Evolutionary conservation across 2,329 filamentous ascomycete species (phyloP).

Genomic region (Alternaria sp.): DNA sequence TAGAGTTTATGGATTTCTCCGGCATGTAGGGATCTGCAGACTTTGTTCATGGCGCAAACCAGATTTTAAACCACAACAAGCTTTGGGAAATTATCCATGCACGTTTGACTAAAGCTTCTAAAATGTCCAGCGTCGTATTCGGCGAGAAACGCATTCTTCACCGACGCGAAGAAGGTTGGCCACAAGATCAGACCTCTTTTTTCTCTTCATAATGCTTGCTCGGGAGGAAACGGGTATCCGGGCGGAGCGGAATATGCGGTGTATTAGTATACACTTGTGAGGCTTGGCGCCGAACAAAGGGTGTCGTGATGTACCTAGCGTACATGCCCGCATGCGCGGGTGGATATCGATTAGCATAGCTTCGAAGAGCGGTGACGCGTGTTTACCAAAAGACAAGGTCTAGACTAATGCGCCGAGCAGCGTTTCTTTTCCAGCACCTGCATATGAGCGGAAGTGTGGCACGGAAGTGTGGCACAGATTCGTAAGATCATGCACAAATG

Average conservation of each 20-base stretch:
- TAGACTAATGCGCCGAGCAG: not conserved
- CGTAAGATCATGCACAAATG: not conserved
- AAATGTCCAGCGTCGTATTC: not conserved
- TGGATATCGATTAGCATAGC: slow-evolving; percentile 5
- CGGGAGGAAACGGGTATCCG: not conserved
- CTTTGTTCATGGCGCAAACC: slow-evolving; percentile 2
- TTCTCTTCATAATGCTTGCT: not conserved
- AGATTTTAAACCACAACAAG: not conserved
- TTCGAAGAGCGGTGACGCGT: slow-evolving; percentile 5
- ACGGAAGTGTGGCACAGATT: slow-evolving; percentile 7
- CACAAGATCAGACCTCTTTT: not conserved
- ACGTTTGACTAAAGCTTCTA: not conserved
- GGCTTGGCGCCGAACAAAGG: slow-evolving; percentile 17
- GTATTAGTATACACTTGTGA: slow-evolving; percentile 4
- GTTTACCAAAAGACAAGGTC: not conserved
- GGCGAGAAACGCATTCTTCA: not conserved
- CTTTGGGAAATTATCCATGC: not conserved
- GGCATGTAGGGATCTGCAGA: not conserved
- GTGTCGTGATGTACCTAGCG: slow-evolving; percentile 6
- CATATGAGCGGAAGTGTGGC: slow-evolving; percentile 4
- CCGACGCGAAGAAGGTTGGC: not conserved
- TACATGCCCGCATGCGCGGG: slow-evolving; percentile 9
- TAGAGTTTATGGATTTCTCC: not conserved
- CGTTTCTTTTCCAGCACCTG: not conserved
- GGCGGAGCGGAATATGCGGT: slow-evolving; percentile 24